A percentile compares a stretch with the other conserved stretches of the same genome.
Evolutionary conservation across 2,329 filamentous ascomycete genomes (phyloP).

Genomic region (Xylariales sp.): DNA sequence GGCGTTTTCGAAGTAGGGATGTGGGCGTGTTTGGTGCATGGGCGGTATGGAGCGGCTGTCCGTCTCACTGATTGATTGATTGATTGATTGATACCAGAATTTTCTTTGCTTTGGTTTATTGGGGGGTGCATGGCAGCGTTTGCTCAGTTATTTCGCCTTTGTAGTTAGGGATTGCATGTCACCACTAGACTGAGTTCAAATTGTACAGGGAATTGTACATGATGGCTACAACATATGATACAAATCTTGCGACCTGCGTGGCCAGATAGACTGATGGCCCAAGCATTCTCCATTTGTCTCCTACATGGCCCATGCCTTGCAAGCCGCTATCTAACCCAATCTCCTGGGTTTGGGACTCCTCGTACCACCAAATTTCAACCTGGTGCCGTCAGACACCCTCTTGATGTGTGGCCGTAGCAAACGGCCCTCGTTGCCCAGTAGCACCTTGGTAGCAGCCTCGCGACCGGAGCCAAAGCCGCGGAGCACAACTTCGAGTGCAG

Average conservation of each 20-base stretch:
- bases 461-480: constrained; percentile 88
- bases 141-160: constrained; percentile 21
- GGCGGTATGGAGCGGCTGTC: constrained; percentile 39
- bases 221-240: constrained; percentile 45
- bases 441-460: constrained; percentile 88
- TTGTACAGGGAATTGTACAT: constrained; percentile 44
- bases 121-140: constrained; percentile 23
- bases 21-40: constrained; percentile 19
- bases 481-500: constrained; percentile 80
- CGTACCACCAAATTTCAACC: constrained; percentile 94
- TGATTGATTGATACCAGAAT: constrained; percentile 46
- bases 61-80: neutral
- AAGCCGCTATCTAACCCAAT: constrained; percentile 58
- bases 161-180: constrained; percentile 20
- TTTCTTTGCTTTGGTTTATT: constrained; percentile 29
- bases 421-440: constrained; percentile 87
- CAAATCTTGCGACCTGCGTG: constrained; percentile 35
- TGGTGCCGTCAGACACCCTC: constrained; percentile 85
- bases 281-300: constrained; percentile 16
- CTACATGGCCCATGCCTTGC: constrained; percentile 8
- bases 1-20: constrained; percentile 40
- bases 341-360: constrained; percentile 87
- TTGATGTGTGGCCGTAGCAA: constrained; percentile 78
- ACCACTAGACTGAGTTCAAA: constrained; percentile 33
- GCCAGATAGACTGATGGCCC: neutral